Base-by-base conservation (phyloP, 1,284 basidiomycete species). In the Clitocybe nebularis region DNA sequence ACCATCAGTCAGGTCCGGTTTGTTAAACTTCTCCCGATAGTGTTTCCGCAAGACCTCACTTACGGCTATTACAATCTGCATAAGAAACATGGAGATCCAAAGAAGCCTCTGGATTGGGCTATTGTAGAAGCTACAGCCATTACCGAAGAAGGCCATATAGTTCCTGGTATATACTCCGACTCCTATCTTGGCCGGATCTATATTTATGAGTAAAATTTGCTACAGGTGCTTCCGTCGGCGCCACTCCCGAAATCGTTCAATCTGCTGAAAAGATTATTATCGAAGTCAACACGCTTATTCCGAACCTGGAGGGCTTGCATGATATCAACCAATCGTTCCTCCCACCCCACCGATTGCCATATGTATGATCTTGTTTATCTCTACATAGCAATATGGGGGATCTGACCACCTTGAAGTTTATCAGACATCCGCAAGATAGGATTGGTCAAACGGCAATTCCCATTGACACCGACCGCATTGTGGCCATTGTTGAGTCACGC, bases 111-210 rank as follows among this genome's bases (percentile, higher is more conserved):
- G 23, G 65, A 77, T 54, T 75, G 71, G 69, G 74, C 74, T 0
- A 71, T 75, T 40, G 68, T 74, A 7, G 74, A 77, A 49, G 74
- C 73, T 9, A 77, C 73, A 5, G 72, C 70, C 4, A 71, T 75
- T 32, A 70, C 69, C 2, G 71, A 72, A 43, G 72, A 77, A 19
- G 74, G 74, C 0, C 57, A 59, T 45, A 74, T 77, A 49, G 68
- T 75, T 0, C 74, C 72, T 6, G 70, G 67, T 54, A 40, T 22
- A 48, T 39, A 26, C 5, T 8, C 21, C 20, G 25, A 21, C n/a
- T n/a, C n/a, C n/a, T n/a, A 37, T 22, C 25, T 33, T 16, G 11
- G 14, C 5, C 21, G 8, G n/a, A n/a, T n/a, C n/a, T n/a, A n/a
- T n/a, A n/a, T n/a, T n/a, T n/a, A n/a, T n/a, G n/a, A n/a, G n/a